A percentile compares a stretch with the other conserved stretches of the same genome.
Conservation (phyloP, 164 flowering plant genomes). For the Litsea cubeba region DNA sequence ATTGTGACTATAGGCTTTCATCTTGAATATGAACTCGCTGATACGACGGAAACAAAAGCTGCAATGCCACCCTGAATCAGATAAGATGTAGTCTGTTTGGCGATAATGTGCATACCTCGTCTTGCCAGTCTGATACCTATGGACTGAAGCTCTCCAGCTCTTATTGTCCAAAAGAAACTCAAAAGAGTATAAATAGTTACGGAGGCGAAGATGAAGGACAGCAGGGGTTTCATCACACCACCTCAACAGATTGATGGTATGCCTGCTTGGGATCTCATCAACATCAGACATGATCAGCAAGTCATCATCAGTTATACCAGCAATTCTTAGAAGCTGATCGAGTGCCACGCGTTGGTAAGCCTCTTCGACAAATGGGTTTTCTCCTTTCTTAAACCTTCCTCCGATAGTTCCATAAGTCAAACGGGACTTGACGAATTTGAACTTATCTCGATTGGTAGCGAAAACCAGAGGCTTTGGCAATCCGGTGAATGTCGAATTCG, state of each 20-base stretch:
- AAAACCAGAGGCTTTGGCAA: slow-evolving; percentile 63
- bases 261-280: slow-evolving; percentile 89
- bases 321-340: slow-evolving; percentile 69
- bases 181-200: slow-evolving; percentile 79
- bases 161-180: slow-evolving; percentile 73
- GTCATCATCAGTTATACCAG: slow-evolving; percentile 86
- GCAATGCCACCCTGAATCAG: slow-evolving; percentile 94
- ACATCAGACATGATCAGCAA: slow-evolving; percentile 91
- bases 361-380: slow-evolving; percentile 84
- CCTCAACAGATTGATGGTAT: slow-evolving; percentile 78
- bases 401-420: slow-evolving; percentile 71
- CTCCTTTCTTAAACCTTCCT: slow-evolving; percentile 66
- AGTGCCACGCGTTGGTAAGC: slow-evolving; percentile 78
- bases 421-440: slow-evolving; percentile 68
- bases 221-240: slow-evolving; percentile 81
- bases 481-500: slow-evolving; percentile 88
- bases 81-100: slow-evolving; percentile 64
- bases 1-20: slow-evolving; percentile 92
- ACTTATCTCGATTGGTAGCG: slow-evolving; percentile 41
- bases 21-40: slow-evolving; percentile 76
- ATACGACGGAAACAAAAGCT: slow-evolving; percentile 82
- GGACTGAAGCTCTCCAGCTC: slow-evolving; percentile 95
- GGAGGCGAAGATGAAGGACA: slow-evolving; percentile 67
- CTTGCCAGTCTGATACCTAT: slow-evolving; percentile 59
- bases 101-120: slow-evolving; percentile 84